These are phyloP conservation scores for Flaveria robusta DNA, from an alignment of 129 eudicot species.

Conservation along the genomic window DNA sequence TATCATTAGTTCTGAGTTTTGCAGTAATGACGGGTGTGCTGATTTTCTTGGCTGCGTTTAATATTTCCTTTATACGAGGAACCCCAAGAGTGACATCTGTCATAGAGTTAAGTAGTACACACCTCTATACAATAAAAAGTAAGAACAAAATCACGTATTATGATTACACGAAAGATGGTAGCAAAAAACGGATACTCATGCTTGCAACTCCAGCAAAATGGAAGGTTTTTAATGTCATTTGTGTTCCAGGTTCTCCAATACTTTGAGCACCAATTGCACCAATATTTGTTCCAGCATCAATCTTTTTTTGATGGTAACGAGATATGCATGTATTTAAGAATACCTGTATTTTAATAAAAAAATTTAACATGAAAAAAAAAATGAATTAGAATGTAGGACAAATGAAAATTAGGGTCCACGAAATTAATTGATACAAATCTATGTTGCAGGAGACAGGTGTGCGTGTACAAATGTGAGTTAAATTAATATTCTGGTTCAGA, in stretches of 20 bases:
- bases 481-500: not conserved
- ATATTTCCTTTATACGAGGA: slow-evolving; percentile 94
- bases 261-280: slow-evolving; percentile 99
- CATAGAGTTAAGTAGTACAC: slow-evolving; percentile 44
- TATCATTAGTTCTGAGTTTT: slow-evolving; percentile 45
- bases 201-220: slow-evolving; percentile 99
- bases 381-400: slow-evolving; percentile 9
- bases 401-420: not conserved
- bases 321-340: slow-evolving; percentile 71
- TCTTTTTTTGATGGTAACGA: slow-evolving; percentile 67
- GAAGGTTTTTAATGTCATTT: slow-evolving; percentile 95
- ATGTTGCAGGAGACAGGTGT: not conserved
- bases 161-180: not conserved
- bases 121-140: slow-evolving; percentile 1
- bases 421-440: not conserved
- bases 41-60: slow-evolving; percentile 77
- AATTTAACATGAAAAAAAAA: not conserved
- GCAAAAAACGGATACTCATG: slow-evolving; percentile 85
- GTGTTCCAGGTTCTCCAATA: slow-evolving; percentile 99
- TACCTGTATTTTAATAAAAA: slow-evolving; percentile 48
- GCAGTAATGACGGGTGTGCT: slow-evolving; percentile 88
- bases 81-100: slow-evolving; percentile 98
- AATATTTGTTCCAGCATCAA: slow-evolving; percentile 90
- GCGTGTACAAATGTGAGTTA: not conserved
- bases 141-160: not conserved